A percentile compares a stretch with the other conserved stretches of the same genome.
Evolutionary conservation across 2,329 filamentous ascomycete genomes (phyloP).

Genomic region (Pseudonectria buxi): DNA sequence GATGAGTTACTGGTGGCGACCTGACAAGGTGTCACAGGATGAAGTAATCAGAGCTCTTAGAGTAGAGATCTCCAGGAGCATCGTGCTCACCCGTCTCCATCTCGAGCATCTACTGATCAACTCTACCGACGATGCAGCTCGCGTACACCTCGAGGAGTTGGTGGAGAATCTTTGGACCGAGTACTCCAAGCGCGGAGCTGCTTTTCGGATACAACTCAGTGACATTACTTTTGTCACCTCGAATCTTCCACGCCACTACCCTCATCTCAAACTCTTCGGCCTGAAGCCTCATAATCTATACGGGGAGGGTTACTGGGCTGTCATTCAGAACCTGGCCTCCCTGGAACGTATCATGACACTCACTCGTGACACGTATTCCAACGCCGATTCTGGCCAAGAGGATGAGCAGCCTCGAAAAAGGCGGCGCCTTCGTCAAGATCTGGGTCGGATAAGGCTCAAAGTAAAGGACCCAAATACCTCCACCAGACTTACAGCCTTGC

Average conservation of each 20-base stretch:
- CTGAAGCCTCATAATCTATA: conserved; percentile 46
- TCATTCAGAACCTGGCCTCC: conserved; percentile 52
- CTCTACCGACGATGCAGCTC: conserved; percentile 31
- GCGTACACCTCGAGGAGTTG: conserved; percentile 54
- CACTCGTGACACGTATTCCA: conserved; percentile 15
- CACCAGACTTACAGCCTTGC: conserved; percentile 46
- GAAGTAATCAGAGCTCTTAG: conserved; percentile 57
- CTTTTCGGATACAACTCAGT: conserved; percentile 68
- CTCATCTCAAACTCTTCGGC: conserved; percentile 44
- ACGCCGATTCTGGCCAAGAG: conserved; percentile 20
- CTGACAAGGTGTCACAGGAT: conserved; percentile 56
- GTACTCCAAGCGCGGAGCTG: conserved; percentile 65
- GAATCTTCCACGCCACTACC: conserved; percentile 36
- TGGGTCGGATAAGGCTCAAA: conserved; percentile 42
- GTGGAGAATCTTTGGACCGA: conserved; percentile 67
- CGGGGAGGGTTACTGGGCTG: conserved; percentile 53
- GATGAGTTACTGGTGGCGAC: conserved; percentile 70
- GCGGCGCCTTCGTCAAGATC: conserved; percentile 35
- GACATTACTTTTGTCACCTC: conserved; percentile 58
- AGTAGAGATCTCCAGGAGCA: conserved; percentile 69
- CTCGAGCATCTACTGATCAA: conserved; percentile 50
- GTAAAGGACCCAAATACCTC: conserved; percentile 38
- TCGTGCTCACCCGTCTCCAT: conserved; percentile 60
- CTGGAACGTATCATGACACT: conserved; percentile 44
- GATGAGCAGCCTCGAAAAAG: conserved; percentile 46